Base-by-base conservation (phyloP, 805 yeast genomes). In the Saturnispora quitensis region DNA sequence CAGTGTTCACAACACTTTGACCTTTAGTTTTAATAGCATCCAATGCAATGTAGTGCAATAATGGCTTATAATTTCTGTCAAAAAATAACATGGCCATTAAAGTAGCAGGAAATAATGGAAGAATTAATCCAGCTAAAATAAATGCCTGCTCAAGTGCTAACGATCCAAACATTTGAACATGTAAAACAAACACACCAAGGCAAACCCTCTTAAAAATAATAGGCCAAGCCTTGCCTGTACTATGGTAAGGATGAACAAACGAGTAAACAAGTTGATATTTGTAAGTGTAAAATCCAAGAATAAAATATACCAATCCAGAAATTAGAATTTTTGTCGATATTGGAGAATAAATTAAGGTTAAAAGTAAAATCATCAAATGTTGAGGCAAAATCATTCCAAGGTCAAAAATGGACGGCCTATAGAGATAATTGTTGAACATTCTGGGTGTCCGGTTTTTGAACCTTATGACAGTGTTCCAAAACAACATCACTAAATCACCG, bases 211-310 rank as follows among this genome's bases (percentile, higher is more conserved):
- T 68, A 56, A 79, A 78, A 6, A 80, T 77, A 66, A 80, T 75
- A 3, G 83, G 83, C 86, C 86, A 80, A 3, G 78, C 82, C 58
- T 78, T 78, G 5, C 86, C 86, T 0, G 85, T 80, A 13, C 83
- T 77, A 62, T 80, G 84, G 24, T 79, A 82, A 1, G 83, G 81
- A 58, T 80, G 85, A 25, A 80, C 82, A 69, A 74, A 75, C 53
- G 80, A 75, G 62, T 79, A 80, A 17, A 79, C 73, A 55, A 80
- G 67, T 67, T 80, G 86, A 59, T 80, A 80, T 63, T 80, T 80
- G 64, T 78, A 80, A 13, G 77, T 81, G 58, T 76, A 80, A 59
- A 73, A 78, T 0, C 84, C 85, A 34, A 80, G 59, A 10, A 72
- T 62, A 55, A 80, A 80, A 59, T 80, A 80, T 13, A 73, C 77